Evolutionary conservation across 352 stramenopile genomes (phyloP).

Genomic region (Phytopythium aichiense): DNA sequence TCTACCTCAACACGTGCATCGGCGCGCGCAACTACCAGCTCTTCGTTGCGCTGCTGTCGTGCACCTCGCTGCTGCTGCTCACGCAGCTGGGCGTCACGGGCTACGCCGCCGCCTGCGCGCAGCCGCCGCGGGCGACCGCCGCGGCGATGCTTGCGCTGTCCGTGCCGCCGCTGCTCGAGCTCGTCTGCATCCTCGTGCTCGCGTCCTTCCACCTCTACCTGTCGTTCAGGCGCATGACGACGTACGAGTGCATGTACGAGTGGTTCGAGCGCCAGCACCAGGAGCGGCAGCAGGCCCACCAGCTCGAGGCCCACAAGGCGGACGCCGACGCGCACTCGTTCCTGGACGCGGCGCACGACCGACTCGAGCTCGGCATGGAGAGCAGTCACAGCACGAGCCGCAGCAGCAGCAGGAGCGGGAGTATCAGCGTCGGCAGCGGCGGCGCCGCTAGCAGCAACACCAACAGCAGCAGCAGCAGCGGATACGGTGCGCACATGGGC

Average conservation of each 20-base stretch:
- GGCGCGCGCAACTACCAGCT: slow-evolving; percentile 66
- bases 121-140: slow-evolving; percentile 3
- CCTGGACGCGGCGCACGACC: not conserved
- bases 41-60: slow-evolving; percentile 55
- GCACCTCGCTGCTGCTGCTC: slow-evolving; percentile 44
- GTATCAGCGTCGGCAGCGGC: not conserved
- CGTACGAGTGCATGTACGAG: slow-evolving; percentile 57
- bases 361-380: slow-evolving; percentile 1
- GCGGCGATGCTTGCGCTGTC: slow-evolving; percentile 30
- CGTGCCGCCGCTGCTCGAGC: slow-evolving; percentile 41
- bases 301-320: not conserved
- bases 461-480: not conserved
- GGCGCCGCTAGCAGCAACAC: not conserved
- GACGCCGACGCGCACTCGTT: not conserved
- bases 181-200: slow-evolving; percentile 57
- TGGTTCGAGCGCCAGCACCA: slow-evolving; percentile 18
- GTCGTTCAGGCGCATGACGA: slow-evolving; percentile 36
- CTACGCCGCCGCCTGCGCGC: slow-evolving; percentile 32
- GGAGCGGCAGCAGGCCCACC: not conserved
- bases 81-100: slow-evolving; percentile 49
- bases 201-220: slow-evolving; percentile 67
- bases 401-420: not conserved
- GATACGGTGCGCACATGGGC: not conserved
- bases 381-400: slow-evolving; percentile 1
- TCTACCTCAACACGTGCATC: slow-evolving; percentile 94